A percentile compares a stretch with the other conserved stretches of the same genome.
Evolutionary conservation across 1,284 basidiomycete genomes (phyloP).

Genomic region (Sparassis latifolia): DNA sequence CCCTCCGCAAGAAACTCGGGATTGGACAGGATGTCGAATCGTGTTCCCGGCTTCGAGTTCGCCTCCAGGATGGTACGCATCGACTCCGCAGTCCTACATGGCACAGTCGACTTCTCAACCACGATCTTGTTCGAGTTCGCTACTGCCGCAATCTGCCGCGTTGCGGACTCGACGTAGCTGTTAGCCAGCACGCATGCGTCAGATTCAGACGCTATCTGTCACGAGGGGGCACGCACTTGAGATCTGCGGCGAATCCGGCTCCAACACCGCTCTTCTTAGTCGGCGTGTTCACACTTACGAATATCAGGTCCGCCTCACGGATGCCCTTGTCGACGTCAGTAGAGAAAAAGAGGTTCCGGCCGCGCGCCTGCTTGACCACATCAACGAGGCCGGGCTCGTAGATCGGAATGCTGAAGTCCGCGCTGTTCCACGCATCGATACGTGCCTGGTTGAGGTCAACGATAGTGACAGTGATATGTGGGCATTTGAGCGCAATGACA

Average conservation of each 20-base stretch:
- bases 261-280: slow-evolving; percentile 98
- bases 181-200: not conserved
- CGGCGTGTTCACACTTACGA: slow-evolving; percentile 92
- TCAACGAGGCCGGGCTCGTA: slow-evolving; percentile 98
- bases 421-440: slow-evolving; percentile 93
- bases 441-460: slow-evolving; percentile 95
- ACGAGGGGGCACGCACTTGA: slow-evolving; percentile 57
- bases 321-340: slow-evolving; percentile 94
- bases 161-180: slow-evolving; percentile 95
- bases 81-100: slow-evolving; percentile 95
- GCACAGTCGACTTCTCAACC: slow-evolving; percentile 99
- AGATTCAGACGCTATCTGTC: slow-evolving; percentile 1
- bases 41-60: slow-evolving; percentile 87
- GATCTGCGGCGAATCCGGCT: slow-evolving; percentile 95
- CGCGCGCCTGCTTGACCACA: slow-evolving; percentile 84
- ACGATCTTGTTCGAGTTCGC: slow-evolving; percentile 94
- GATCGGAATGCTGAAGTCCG: slow-evolving; percentile 76
- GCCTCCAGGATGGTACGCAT: slow-evolving; percentile 99
- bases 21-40: slow-evolving; percentile 98
- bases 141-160: slow-evolving; percentile 90
- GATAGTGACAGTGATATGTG: slow-evolving; percentile 92
- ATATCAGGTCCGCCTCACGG: slow-evolving; percentile 87
- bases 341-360: slow-evolving; percentile 95
- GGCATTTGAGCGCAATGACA: slow-evolving; percentile 92
- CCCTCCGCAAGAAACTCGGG: slow-evolving; percentile 99